Percentiles rank a stretch among this genome's conserved stretches.
Conservation (phyloP, 164 flowering plant genomes). For the Magnolia kwangsiensis region DNA sequence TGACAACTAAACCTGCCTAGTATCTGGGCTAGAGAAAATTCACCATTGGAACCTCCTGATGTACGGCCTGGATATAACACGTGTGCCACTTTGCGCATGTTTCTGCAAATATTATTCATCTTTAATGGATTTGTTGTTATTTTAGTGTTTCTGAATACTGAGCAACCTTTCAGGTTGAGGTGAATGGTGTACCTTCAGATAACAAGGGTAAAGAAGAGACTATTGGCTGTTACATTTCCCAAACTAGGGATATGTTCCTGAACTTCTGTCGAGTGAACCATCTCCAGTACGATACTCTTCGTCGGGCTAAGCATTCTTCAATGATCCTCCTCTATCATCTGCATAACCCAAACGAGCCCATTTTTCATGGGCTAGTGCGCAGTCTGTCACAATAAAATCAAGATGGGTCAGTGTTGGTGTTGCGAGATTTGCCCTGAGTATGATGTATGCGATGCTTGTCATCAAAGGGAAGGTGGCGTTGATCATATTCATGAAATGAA, state of each 20-base stretch:
- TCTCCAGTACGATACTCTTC: conserved; percentile 96
- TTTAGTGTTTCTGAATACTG: background rate
- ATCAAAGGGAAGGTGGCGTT: conserved; percentile 68
- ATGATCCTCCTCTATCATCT: conserved; percentile 99
- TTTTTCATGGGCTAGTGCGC: conserved; percentile 86
- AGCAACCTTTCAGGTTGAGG: conserved; percentile 52
- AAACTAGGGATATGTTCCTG: conserved; percentile 92
- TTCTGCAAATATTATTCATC: no score
- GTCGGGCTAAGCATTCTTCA: conserved; percentile 97
- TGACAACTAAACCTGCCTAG: no score
- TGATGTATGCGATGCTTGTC: conserved; percentile 88
- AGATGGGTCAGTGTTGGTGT: conserved; percentile 97
- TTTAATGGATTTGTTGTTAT: no score
- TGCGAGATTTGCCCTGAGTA: conserved; percentile 95
- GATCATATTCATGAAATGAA: conserved; percentile 95
- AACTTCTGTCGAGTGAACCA: conserved; percentile 98
- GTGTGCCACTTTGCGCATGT: no score
- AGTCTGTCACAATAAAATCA: conserved; percentile 73
- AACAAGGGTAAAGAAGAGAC: conserved; percentile 94
- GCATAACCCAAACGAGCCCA: conserved; percentile 98
- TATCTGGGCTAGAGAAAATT: no score
- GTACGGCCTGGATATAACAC: no score
- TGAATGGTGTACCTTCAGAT: conserved; percentile 67
- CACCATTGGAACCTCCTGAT: no score
- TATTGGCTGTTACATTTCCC: conserved; percentile 95